These are phyloP conservation scores for Cantharellus anzutake DNA, from an alignment of 768 basidiomycete genomes.

Conservation along the genomic window DNA sequence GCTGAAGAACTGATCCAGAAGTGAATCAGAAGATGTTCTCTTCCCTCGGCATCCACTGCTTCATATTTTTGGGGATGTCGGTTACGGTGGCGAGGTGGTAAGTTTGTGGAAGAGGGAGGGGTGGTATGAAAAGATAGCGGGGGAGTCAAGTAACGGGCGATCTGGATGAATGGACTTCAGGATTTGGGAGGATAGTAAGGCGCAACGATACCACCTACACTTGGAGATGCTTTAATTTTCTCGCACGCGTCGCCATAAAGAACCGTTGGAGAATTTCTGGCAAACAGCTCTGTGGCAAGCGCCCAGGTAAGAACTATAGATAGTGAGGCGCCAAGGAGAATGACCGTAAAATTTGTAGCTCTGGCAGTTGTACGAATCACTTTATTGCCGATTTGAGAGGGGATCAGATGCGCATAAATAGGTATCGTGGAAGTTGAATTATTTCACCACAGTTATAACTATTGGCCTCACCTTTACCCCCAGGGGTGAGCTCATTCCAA, in stretches of 20 bases:
- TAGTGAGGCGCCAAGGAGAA: conserved; percentile 61
- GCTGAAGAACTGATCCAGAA: conserved; percentile 54
- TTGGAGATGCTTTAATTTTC: conserved; percentile 27
- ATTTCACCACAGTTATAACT: not conserved
- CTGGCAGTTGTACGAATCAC: conserved; percentile 37
- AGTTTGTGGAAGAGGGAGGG: conserved; percentile 46
- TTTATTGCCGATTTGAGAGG: conserved; percentile 26
- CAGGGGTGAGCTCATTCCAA: conserved; percentile 60
- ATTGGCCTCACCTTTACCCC: conserved; percentile 45
- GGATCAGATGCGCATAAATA: conserved; percentile 27
- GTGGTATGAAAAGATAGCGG: conserved; percentile 66
- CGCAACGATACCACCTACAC: conserved; percentile 17
- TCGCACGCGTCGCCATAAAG: conserved; percentile 45
- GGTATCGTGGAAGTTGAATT: not conserved
- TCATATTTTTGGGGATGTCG: conserved; percentile 66
- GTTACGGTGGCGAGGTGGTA: conserved; percentile 52
- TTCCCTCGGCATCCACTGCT: conserved; percentile 48
- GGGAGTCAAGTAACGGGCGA: conserved; percentile 45
- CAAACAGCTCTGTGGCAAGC: conserved; percentile 66
- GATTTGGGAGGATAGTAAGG: not conserved
- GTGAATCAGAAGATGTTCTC: conserved; percentile 68
- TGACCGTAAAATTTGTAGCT: conserved; percentile 32
- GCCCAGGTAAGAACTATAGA: conserved; percentile 61
- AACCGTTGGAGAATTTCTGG: conserved; percentile 74
- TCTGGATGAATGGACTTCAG: conserved; percentile 22